Percentiles rank a stretch among this genome's conserved stretches.
Conservation (phyloP, 208 protist species). For the Leishmania tarentolae region DNA sequence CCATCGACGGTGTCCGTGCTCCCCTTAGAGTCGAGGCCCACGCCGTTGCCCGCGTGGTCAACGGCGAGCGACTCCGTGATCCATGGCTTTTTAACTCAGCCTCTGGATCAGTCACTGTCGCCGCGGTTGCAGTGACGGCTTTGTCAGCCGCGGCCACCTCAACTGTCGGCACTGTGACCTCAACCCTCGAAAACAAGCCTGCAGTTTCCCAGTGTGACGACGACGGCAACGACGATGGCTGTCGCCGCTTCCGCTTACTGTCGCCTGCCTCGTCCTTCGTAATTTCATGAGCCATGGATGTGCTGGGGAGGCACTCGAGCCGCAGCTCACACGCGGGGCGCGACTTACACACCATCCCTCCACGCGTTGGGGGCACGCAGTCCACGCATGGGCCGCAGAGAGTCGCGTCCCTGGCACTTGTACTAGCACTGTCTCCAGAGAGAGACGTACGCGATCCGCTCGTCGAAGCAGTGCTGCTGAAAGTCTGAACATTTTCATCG, state of each 20-base stretch:
- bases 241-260: background rate
- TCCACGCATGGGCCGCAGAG: background rate
- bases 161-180: background rate
- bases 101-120: background rate
- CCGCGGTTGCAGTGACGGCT: background rate
- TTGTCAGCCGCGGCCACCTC: background rate
- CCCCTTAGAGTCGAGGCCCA: background rate
- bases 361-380: background rate
- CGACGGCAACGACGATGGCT: conserved; percentile 7
- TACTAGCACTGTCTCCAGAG: background rate
- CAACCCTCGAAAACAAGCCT: background rate
- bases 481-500: conserved; percentile 4
- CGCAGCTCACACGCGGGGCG: background rate
- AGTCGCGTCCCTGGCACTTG: background rate
- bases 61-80: background rate
- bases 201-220: background rate
- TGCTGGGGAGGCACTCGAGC: background rate
- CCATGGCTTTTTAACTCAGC: background rate
- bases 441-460: background rate
- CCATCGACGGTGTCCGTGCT: background rate
- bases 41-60: background rate
- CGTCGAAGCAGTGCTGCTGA: background rate
- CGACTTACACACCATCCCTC: background rate
- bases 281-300: background rate
- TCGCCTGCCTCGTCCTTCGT: background rate